These are phyloP conservation scores for Graphilbum fragrans DNA, from an alignment of 2,329 filamentous ascomycete genomes.

Conservation along the genomic window DNA sequence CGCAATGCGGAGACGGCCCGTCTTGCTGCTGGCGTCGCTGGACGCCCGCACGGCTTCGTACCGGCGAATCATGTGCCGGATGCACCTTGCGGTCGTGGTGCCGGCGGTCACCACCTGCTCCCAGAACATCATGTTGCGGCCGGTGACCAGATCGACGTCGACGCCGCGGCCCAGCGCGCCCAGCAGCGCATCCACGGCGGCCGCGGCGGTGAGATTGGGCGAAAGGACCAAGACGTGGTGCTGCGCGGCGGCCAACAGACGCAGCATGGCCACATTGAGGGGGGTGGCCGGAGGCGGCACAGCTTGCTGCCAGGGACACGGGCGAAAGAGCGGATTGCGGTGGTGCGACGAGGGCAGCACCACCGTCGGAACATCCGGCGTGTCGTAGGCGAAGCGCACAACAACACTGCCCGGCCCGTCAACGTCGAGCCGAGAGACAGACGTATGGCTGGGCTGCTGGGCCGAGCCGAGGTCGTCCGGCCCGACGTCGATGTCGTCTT, in stretches of 20 bases:
- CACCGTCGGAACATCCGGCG: slow-evolving; percentile 27
- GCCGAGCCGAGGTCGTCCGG: not conserved
- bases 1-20: slow-evolving; percentile 43
- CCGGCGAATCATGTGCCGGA: slow-evolving; percentile 44
- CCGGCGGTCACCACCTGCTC: slow-evolving; percentile 74
- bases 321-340: slow-evolving; percentile 50
- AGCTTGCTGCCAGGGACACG: slow-evolving; percentile 38
- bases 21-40: slow-evolving; percentile 7
- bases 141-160: slow-evolving; percentile 55
- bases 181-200: slow-evolving; percentile 50
- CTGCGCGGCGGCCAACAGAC: slow-evolving; percentile 45
- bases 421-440: slow-evolving; percentile 4
- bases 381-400: slow-evolving; percentile 4
- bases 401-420: slow-evolving; percentile 8
- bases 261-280: slow-evolving; percentile 53
- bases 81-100: slow-evolving; percentile 56
- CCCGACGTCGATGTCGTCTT: not conserved
- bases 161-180: slow-evolving; percentile 53
- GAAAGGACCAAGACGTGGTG: slow-evolving; percentile 57
- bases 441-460: not conserved
- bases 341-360: slow-evolving; percentile 67
- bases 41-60: slow-evolving; percentile 26
- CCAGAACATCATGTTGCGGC: slow-evolving; percentile 58
- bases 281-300: slow-evolving; percentile 41
- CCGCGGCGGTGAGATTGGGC: slow-evolving; percentile 61